Evolutionary conservation across 768 basidiomycete genomes (phyloP).

Genomic region (Multifurca ochricompacta): DNA sequence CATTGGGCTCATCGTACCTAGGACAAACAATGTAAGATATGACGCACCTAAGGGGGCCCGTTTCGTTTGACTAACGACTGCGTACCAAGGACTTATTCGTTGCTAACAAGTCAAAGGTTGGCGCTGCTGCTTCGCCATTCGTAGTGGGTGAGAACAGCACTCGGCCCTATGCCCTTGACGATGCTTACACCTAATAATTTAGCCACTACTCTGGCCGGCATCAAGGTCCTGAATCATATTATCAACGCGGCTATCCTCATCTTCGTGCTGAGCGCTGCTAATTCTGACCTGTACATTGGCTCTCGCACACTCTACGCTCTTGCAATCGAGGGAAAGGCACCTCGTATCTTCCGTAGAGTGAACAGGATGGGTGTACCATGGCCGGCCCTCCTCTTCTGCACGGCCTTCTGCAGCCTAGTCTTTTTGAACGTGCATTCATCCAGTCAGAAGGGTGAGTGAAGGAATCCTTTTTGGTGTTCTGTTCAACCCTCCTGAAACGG

Average conservation of each 20-base stretch:
- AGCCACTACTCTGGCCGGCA: slow-evolving; percentile 42
- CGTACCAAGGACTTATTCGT: slow-evolving; percentile 29
- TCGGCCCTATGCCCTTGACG: neutral
- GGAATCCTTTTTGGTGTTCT: neutral
- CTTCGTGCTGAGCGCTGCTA: slow-evolving; percentile 55
- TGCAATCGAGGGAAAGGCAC: slow-evolving; percentile 41
- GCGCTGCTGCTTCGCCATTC: slow-evolving; percentile 59
- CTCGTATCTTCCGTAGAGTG: slow-evolving; percentile 33
- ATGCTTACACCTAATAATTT: neutral
- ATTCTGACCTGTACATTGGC: slow-evolving; percentile 53
- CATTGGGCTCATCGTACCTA: slow-evolving; percentile 64
- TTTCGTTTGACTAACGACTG: neutral
- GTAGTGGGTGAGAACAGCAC: slow-evolving; percentile 37
- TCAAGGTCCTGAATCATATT: slow-evolving; percentile 52
- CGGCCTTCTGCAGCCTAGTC: slow-evolving; percentile 46
- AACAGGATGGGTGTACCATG: slow-evolving; percentile 31
- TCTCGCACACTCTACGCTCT: slow-evolving; percentile 42
- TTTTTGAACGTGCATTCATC: slow-evolving; percentile 49
- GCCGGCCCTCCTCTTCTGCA: slow-evolving; percentile 43
- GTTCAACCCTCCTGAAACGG: neutral
- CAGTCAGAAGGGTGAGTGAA: slow-evolving; percentile 39
- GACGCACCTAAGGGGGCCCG: neutral
- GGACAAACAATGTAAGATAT: slow-evolving; percentile 38
- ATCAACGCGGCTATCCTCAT: slow-evolving; percentile 58
- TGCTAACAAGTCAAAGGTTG: slow-evolving; percentile 33